Evolutionary conservation across 1,284 basidiomycete genomes (phyloP), one percentile per base, ranked within the genome.

Genomic region (Sparassis latifolia): DNA sequence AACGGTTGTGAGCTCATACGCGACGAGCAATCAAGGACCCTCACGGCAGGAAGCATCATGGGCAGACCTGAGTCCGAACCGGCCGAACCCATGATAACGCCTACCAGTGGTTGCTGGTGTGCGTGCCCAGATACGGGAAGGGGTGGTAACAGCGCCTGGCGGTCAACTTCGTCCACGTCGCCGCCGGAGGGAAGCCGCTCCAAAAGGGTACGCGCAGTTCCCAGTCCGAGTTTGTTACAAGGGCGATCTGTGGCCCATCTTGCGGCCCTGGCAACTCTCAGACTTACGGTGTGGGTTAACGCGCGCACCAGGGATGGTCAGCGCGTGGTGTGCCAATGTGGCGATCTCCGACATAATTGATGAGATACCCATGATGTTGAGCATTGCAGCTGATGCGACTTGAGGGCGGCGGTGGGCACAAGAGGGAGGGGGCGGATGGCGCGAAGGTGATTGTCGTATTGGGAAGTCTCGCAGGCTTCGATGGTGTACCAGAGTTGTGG

Each of bases 401-500:
- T 92, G 92, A 55, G 99, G 81, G 79, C 73, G 1, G 95, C 0
- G 1, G 95, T 95, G 10, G 88, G 89, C 28, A 95, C 96, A 12
- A 99, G 79, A 2, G 96, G 94, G 7, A 97, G 78, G 39, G 79
- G 82, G 27, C 97, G 83, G 66, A 99, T 95, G 20, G 95, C 92
- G 33, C 95, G 92, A 39, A 99, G 84, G 68, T 99, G 96, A 63
- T 98, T 97, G 68, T 96, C 94, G 72, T 94, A 99, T 71, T 99
- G 96, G 10, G 93, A 97, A 2, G 93, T 91, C 59, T 92, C 79
- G 68, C 92, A 97, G 0, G 96, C 95, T 71, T 98, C 96, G 64
- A 99, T 97, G n/a, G 96, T 98, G 70, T 98, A 97, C 96, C 96
- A 7, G 94, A 97, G 71, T 99, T 99, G 70, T 99, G 97, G 0